Evolutionary conservation across 192 early-diverging fungal genomes (phyloP), one percentile per base, ranked within the genome.

Genomic region (Rhizoclosmatium globosum): DNA sequence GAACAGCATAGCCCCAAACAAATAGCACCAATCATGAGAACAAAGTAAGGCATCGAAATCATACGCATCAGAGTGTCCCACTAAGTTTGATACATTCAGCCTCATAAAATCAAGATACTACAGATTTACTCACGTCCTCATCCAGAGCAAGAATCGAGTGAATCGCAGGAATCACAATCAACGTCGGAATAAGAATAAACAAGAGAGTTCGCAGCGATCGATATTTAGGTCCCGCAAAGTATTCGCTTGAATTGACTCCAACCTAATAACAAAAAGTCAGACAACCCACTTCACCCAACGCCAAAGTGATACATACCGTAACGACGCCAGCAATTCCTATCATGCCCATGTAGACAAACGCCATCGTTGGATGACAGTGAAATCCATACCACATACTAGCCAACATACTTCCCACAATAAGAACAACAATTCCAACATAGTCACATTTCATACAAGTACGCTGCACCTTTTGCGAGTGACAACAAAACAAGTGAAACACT

Each of bases 361-460:
- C 88, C 47, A 80, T 82, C 19, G 45, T 69, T 1, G 89, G 84
- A 76, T 91, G 73, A 83, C 92, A 93, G 77, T 87, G 90, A 62
- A 93, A 91, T 61, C 91, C 59, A 50, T 64, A 72, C 76, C 44
- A 61, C 31, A 48, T 15, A 68, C 84, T 65, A 90, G 87, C 44
- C 48, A 79, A 57, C 53, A 84, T 85, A 73, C 79, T 90, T 76
- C 72, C 72, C 15, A 93, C 88, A 64, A 95, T 96, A 56, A 97
- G 85, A 21, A 89, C 79, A 39, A 95, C 93, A 76, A 97, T 98
- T 7, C 96, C 96, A 42, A 94, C 87, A 87, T 97, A 98, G 82
- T 97, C 97, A 73, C 93, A 94, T 77, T 94, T 90, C 86, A 95
- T 98, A 91, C 93, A 96, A 4, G 79, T 80, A 56, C 83, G 81